phyloP scores from a whole-genome alignment of 495 filamentous ascomycete species.

The Lasiosphaeris hirsuta region DNA sequence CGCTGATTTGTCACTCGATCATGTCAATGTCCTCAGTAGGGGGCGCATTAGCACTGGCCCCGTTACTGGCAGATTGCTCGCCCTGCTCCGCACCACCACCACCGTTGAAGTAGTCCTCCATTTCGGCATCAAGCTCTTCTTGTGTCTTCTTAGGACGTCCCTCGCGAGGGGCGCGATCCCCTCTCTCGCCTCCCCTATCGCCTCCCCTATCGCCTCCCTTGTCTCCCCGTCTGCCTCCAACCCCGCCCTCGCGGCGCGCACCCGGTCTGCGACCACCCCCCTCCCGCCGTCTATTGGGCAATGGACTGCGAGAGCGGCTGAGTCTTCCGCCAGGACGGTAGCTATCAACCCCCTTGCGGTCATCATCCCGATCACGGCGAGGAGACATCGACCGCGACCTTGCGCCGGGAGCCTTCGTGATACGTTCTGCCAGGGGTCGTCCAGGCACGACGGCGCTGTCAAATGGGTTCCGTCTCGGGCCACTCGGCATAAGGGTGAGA shows the following conservation, averaged over 20 bases:
- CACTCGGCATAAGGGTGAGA: constrained; percentile 62
- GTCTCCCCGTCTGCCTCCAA: constrained; percentile 36
- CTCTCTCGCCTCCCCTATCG: constrained; percentile 42
- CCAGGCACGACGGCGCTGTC: constrained; percentile 54
- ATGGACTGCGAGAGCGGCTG: constrained; percentile 48
- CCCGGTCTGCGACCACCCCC: constrained; percentile 21
- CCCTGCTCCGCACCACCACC: constrained; percentile 28
- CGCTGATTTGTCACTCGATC: constrained; percentile 12
- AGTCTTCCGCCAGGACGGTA: constrained; percentile 67
- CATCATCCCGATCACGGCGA: constrained; percentile 62
- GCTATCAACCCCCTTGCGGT: constrained; percentile 73
- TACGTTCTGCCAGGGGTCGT: constrained; percentile 71
- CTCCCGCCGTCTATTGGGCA: constrained; percentile 31
- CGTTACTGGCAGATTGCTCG: constrained; percentile 17
- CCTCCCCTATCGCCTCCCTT: constrained; percentile 35
- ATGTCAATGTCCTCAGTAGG: constrained; percentile 20
- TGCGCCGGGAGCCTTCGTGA: constrained; percentile 50
- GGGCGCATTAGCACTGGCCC: constrained; percentile 1
- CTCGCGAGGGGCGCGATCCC: constrained; percentile 35
- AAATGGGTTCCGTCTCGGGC: constrained; percentile 52
- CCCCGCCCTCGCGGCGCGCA: constrained; percentile 26
- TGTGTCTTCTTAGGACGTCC: constrained; percentile 83
- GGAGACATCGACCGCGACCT: constrained; percentile 51
- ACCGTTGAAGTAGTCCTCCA: constrained; percentile 86
- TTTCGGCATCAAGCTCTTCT: constrained; percentile 89